Percentiles rank a stretch among this genome's conserved stretches.
phyloP scores from a whole-genome alignment of 202 grass and related monocot species.

The Schoenoplectus tabernaemontani region DNA sequence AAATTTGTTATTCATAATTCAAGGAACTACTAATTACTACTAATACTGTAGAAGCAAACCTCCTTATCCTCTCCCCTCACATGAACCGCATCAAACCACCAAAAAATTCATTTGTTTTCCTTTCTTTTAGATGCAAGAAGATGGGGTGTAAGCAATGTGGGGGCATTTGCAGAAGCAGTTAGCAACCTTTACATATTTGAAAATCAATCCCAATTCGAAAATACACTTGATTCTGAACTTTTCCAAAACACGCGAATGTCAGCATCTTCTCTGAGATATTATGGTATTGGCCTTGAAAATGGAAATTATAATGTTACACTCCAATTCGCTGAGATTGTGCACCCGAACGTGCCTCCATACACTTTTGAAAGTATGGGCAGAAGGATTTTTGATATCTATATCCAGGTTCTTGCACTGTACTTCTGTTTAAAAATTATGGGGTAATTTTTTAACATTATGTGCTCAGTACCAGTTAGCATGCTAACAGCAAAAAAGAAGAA shows the following conservation, averaged over 20 bases:
- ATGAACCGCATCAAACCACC: neutral
- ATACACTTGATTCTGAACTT: conserved; percentile 51
- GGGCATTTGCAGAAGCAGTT: conserved; percentile 33
- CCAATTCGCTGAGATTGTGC: conserved; percentile 65
- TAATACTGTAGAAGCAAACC: neutral
- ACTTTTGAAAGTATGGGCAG: conserved; percentile 51
- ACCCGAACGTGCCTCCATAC: conserved; percentile 26
- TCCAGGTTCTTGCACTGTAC: conserved; percentile 39
- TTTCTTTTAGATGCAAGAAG: conserved; percentile 14
- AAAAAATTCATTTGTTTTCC: neutral
- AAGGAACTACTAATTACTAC: neutral
- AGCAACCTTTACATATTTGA: conserved; percentile 35
- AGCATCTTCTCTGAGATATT: conserved; percentile 74
- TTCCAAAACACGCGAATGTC: conserved; percentile 69
- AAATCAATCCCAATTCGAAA: conserved; percentile 42
- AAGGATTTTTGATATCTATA: conserved; percentile 89
- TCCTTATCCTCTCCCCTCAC: neutral
- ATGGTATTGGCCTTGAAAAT: conserved; percentile 70
- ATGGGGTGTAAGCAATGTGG: conserved; percentile 71
- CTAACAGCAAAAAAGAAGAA: neutral
- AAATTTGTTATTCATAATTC: neutral
- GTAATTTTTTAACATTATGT: neutral
- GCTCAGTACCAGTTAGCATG: neutral
- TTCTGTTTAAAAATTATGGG: neutral
- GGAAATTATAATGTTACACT: conserved; percentile 79